Percentiles rank a stretch among this genome's conserved stretches.
Conservation (phyloP, 2,329 filamentous ascomycete genomes). For the Paraconiothyrium brasiliense region DNA sequence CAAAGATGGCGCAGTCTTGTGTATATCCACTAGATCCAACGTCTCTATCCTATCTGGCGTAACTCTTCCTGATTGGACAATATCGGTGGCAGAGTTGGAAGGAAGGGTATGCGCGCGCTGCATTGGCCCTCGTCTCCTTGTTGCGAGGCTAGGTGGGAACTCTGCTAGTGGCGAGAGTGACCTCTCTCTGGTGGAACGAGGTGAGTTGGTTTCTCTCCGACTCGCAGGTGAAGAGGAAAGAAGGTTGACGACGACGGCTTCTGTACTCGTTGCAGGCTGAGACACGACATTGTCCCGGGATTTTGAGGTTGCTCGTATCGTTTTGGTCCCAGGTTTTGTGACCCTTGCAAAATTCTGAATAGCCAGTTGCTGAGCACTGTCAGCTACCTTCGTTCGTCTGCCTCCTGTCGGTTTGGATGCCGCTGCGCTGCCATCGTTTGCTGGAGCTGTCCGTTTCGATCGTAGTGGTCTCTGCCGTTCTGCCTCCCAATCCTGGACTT, state of each 20-base stretch:
- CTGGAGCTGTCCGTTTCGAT: constrained; percentile 32
- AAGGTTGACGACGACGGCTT: constrained; percentile 34
- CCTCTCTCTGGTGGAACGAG: constrained; percentile 21
- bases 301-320: constrained; percentile 32
- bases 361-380: constrained; percentile 30
- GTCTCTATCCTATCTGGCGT: constrained; percentile 36
- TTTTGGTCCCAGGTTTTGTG: constrained; percentile 44
- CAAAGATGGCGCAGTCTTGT: constrained; percentile 34
- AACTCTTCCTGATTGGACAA: constrained; percentile 31
- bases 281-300: constrained; percentile 20
- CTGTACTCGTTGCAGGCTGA: constrained; percentile 12
- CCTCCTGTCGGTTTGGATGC: constrained; percentile 33
- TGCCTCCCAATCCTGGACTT: constrained; percentile 71
- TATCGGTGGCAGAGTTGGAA: constrained; percentile 18
- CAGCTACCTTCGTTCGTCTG: constrained; percentile 33
- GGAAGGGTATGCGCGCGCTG: constrained; percentile 47
- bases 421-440: constrained; percentile 31
- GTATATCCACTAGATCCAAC: constrained; percentile 39
- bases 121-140: constrained; percentile 42
- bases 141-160: constrained; percentile 41
- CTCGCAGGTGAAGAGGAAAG: constrained; percentile 41
- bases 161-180: constrained; percentile 34
- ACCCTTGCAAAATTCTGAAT: constrained; percentile 47
- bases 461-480: constrained; percentile 33
- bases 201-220: constrained; percentile 1